Evolutionary conservation across 805 yeast genomes (phyloP), one percentile per base, ranked within the genome.

Genomic region (Ogataea glucozyma): DNA sequence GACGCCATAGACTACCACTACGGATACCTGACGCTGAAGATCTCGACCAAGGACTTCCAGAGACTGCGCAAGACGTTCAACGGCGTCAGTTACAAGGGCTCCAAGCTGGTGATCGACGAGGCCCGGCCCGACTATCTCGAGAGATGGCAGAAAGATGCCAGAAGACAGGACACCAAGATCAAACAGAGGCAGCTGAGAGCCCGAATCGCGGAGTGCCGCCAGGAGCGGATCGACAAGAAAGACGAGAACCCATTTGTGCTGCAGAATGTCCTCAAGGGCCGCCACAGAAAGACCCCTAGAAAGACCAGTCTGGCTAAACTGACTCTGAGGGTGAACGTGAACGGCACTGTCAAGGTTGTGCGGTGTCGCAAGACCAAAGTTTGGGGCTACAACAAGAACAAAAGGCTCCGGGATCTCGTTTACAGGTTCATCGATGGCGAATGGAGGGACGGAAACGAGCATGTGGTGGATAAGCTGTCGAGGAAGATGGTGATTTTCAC

Each of bases 371-470:
- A 89, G 65, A 79, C 83, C 23, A 89, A 89, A 60, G 72, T 93
- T 30, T 91, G 99, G 99, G 98, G 98, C 3, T 74, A 79, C 47
- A 89, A 85, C 51, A 86, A 85, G 66, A 74, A 78, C 49, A 83
- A 76, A 54, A 69, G 73, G 3, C 60, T 73, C 2, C 72, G 74
- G 24, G 93, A 84, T 52, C 69, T 89, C 51, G 85, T 83, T 0
- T 76, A 71, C 63, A 69, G 70, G 41, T 90, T 77, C 59, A 68
- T 64, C 8, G 76, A 82, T 47, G 86, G 85, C 0, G 75, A 73
- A 34, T 88, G 97, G 97, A 75, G 75, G 52, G 87, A 85, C 61
- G 89, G 89, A 5, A 80, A 78, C 47, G 86, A 83, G 37, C 95
- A 87, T 58, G 75, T 88, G 10, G 75, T 90, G 14, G 97, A 90